These are phyloP conservation scores for Pyrenophora graminea DNA, from an alignment of 2,329 filamentous ascomycete species.

Conservation along the genomic window DNA sequence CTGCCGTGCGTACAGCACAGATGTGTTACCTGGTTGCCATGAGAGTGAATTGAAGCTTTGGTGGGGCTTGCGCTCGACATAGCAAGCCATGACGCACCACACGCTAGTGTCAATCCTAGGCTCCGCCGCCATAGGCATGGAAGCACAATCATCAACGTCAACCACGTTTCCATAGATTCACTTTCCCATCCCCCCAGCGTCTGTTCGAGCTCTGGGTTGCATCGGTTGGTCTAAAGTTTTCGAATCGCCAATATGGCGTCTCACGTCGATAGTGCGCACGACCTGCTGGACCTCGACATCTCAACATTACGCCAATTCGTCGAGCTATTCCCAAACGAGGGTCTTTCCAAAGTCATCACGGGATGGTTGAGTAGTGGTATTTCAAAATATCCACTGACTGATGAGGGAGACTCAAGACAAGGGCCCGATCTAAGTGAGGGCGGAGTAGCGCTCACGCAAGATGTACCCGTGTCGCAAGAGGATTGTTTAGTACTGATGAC, in stretches of 20 bases:
- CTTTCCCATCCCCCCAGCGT: background rate
- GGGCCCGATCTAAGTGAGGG: conserved; percentile 53
- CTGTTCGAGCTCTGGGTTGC: conserved; percentile 4
- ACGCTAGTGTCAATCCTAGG: conserved; percentile 26
- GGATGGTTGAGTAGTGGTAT: conserved; percentile 82
- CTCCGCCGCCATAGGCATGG: conserved; percentile 36
- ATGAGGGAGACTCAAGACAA: conserved; percentile 40
- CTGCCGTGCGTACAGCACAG: conserved; percentile 17
- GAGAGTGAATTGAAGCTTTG: conserved; percentile 12
- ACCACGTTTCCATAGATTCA: conserved; percentile 10
- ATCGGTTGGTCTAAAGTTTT: conserved; percentile 4
- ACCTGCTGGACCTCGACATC: conserved; percentile 70
- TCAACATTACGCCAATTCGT: conserved; percentile 80
- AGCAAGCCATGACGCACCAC: conserved; percentile 31
- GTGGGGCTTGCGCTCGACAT: conserved; percentile 16
- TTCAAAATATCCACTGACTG: conserved; percentile 73
- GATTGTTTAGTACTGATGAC: conserved; percentile 82
- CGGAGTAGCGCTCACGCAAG: conserved; percentile 49
- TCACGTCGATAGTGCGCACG: conserved; percentile 43
- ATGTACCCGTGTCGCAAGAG: conserved; percentile 68
- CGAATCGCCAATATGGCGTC: conserved; percentile 35
- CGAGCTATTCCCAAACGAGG: conserved; percentile 79
- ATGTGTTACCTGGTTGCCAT: conserved; percentile 31
- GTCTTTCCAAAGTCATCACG: conserved; percentile 78
- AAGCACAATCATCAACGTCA: conserved; percentile 28